Conservation (phyloP, 768 basidiomycete species). For the Multifurca ochricompacta region DNA sequence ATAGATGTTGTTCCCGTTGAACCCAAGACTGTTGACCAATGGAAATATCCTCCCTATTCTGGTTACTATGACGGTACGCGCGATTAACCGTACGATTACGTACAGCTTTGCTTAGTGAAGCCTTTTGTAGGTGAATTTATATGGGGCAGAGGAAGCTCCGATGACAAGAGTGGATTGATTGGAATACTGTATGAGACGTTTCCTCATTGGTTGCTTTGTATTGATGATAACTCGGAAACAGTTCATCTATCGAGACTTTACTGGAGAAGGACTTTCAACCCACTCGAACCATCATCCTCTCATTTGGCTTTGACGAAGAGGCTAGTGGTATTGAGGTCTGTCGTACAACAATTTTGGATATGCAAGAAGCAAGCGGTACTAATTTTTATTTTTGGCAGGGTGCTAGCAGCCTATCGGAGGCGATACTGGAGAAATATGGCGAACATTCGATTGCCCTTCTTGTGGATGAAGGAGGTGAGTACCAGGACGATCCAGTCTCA, state of each 20-base stretch:
- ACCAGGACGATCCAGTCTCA: neutral
- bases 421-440: constrained; percentile 57
- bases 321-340: constrained; percentile 24
- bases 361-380: neutral
- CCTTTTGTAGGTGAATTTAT: constrained; percentile 23
- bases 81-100: neutral
- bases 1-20: constrained; percentile 65
- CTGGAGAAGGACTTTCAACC: constrained; percentile 34
- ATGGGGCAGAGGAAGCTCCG: constrained; percentile 31
- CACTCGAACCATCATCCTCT: constrained; percentile 25
- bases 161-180: constrained; percentile 31
- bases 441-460: constrained; percentile 65
- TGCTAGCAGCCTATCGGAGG: constrained; percentile 39
- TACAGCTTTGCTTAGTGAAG: neutral
- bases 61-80: constrained; percentile 48
- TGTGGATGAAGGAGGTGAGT: constrained; percentile 80
- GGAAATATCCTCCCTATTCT: constrained; percentile 57
- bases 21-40: constrained; percentile 43
- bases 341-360: neutral
- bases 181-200: constrained; percentile 27
- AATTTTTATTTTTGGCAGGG: constrained; percentile 35
- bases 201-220: neutral
- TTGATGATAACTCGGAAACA: constrained; percentile 3
- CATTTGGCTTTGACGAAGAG: constrained; percentile 39
- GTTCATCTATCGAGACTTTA: constrained; percentile 34